Evolutionary conservation across 805 yeast genomes (phyloP).

Genomic region (Teunomyces stri): DNA sequence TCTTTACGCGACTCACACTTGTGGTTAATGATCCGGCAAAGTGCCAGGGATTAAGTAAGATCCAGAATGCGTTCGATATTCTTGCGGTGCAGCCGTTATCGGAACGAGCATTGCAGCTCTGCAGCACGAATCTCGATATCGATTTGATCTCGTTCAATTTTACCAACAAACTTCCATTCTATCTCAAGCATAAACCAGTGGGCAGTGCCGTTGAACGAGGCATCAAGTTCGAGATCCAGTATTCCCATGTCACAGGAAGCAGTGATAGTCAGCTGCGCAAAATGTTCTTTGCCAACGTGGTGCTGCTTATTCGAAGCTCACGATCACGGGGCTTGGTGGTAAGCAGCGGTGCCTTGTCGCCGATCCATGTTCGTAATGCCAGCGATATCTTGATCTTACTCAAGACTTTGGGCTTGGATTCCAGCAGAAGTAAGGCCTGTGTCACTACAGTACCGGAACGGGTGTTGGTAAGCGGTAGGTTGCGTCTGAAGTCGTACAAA

Average conservation of each 20-base stretch:
- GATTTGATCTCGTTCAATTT: conserved; percentile 78
- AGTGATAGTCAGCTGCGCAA: conserved; percentile 43
- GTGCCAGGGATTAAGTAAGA: conserved; percentile 57
- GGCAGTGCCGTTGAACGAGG: conserved; percentile 85
- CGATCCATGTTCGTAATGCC: conserved; percentile 61
- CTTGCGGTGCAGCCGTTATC: conserved; percentile 77
- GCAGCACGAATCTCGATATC: conserved; percentile 72
- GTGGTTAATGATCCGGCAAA: conserved; percentile 75
- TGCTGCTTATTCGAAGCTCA: conserved; percentile 76
- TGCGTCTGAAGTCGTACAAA: conserved; percentile 72
- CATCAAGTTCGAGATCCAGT: conserved; percentile 74
- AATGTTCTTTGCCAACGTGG: conserved; percentile 66
- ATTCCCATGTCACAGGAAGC: conserved; percentile 51
- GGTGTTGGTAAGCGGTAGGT: conserved; percentile 69
- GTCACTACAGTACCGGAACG: conserved; percentile 59
- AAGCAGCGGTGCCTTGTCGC: conserved; percentile 66
- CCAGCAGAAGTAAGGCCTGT: conserved; percentile 57
- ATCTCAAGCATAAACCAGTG: conserved; percentile 77
- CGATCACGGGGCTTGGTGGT: conserved; percentile 77
- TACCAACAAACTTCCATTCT: conserved; percentile 64
- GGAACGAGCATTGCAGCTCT: conserved; percentile 74
- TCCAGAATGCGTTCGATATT: conserved; percentile 61
- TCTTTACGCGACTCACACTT: conserved; percentile 73
- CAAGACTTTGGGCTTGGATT: conserved; percentile 67
- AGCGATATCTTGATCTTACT: conserved; percentile 68